Evolutionary conservation across 257 asterid species (phyloP).

Genomic region (Nicotiana knightiana): DNA sequence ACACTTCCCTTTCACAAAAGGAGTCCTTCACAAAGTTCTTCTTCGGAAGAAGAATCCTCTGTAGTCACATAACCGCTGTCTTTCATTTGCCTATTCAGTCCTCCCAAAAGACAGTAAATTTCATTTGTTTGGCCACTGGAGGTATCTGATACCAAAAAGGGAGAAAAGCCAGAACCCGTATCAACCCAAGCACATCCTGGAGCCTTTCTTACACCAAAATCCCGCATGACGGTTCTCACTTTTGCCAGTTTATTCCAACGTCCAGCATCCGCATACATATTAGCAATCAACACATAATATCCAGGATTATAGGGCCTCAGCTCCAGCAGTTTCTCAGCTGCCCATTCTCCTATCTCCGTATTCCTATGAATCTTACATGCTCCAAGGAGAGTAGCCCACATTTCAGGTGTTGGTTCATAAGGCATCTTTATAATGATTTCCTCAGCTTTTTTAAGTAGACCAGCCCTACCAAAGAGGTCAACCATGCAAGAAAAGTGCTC

Average conservation of each 20-base stretch:
- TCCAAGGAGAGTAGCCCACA: conserved; percentile 88
- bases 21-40: conserved; percentile 29
- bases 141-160: conserved; percentile 59
- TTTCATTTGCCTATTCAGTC: conserved; percentile 53
- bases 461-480: conserved; percentile 86
- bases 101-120: conserved; percentile 39
- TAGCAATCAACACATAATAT: conserved; percentile 71
- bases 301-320: conserved; percentile 65
- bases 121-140: conserved; percentile 40
- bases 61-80: conserved; percentile 36
- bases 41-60: conserved; percentile 31
- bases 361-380: conserved; percentile 76
- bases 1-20: neutral
- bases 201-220: conserved; percentile 68
- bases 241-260: conserved; percentile 59
- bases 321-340: conserved; percentile 70
- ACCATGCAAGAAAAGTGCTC: conserved; percentile 84
- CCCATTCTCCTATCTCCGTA: conserved; percentile 77
- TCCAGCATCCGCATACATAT: conserved; percentile 86
- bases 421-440: conserved; percentile 55
- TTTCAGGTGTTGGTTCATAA: conserved; percentile 52
- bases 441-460: conserved; percentile 51
- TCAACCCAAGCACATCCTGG: conserved; percentile 86
- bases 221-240: conserved; percentile 71
- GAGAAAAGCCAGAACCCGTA: conserved; percentile 56